phyloP scores from a whole-genome alignment of 208 protist species.

The Phytomonas sp. region DNA sequence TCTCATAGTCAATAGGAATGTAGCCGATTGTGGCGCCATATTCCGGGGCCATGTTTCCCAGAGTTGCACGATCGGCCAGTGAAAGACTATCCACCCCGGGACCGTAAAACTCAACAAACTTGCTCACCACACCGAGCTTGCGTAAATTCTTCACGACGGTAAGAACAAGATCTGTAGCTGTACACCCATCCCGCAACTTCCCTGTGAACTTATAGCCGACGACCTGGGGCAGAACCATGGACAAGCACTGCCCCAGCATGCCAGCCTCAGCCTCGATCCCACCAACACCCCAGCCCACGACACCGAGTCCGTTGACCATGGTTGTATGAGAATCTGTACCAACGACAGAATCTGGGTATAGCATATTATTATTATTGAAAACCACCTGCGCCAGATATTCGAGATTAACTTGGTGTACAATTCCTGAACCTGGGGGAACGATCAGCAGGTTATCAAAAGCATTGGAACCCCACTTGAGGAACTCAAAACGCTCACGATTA shows the following conservation, averaged over 20 bases:
- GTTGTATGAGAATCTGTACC: slow-evolving; percentile 96
- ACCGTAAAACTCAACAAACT: slow-evolving; percentile 97
- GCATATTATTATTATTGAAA: slow-evolving; percentile 83
- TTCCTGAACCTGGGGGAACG: slow-evolving; percentile 94
- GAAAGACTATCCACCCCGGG: slow-evolving; percentile 85
- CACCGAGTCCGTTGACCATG: slow-evolving; percentile 96
- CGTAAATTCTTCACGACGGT: slow-evolving; percentile 90
- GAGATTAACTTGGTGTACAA: slow-evolving; percentile 97
- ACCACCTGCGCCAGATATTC: slow-evolving; percentile 95
- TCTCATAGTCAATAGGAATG: slow-evolving; percentile 94
- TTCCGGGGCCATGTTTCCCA: slow-evolving; percentile 97
- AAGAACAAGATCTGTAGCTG: slow-evolving; percentile 95
- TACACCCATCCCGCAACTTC: slow-evolving; percentile 84
- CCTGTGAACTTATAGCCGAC: slow-evolving; percentile 94
- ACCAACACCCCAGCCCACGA: slow-evolving; percentile 95
- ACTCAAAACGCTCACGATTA: slow-evolving; percentile 94
- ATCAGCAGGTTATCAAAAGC: slow-evolving; percentile 93
- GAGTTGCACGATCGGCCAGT: slow-evolving; percentile 91
- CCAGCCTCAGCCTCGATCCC: slow-evolving; percentile 95
- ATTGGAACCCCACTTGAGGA: slow-evolving; percentile 95
- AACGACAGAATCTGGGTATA: slow-evolving; percentile 96
- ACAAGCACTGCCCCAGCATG: slow-evolving; percentile 94
- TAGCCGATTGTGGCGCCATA: slow-evolving; percentile 94
- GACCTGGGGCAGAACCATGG: slow-evolving; percentile 93
- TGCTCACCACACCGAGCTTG: slow-evolving; percentile 93